Evolutionary conservation across 768 basidiomycete genomes (phyloP).

Genomic region (Pisolithus microcarpus): DNA sequence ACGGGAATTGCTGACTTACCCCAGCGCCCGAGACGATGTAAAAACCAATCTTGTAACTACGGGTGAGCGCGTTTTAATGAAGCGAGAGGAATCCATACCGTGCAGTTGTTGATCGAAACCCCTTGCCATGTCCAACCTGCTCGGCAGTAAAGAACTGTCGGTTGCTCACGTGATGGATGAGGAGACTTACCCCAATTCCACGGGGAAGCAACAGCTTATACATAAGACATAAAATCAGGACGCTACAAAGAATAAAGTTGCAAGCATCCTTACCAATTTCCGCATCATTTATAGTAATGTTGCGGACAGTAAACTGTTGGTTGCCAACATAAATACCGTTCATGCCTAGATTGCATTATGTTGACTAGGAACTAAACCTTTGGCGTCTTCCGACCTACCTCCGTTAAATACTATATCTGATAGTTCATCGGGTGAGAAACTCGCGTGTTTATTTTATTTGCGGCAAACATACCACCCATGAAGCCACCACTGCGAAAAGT

Average conservation of each 20-base stretch:
- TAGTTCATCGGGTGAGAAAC: conserved; percentile 3
- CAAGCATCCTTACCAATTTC: conserved; percentile 28
- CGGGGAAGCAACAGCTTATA: conserved; percentile 19
- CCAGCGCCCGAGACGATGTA: conserved; percentile 38
- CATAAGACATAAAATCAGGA: not conserved
- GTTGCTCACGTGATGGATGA: not conserved
- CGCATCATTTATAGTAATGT: conserved; percentile 48
- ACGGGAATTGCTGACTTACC: conserved; percentile 14
- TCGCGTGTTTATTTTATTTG: not conserved
- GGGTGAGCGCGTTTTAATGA: not conserved
- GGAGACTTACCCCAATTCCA: conserved; percentile 37
- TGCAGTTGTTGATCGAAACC: conserved; percentile 40
- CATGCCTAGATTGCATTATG: conserved; percentile 35
- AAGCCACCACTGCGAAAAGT: conserved; percentile 35
- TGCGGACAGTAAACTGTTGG: conserved; percentile 77
- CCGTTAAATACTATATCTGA: conserved; percentile 40
- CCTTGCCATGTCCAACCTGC: conserved; percentile 51
- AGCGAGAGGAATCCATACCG: conserved; percentile 19
- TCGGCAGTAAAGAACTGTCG: not conserved
- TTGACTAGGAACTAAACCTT: conserved; percentile 1
- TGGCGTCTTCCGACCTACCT: conserved; percentile 22
- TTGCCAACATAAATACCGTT: conserved; percentile 73
- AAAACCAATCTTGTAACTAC: conserved; percentile 36
- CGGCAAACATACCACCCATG: conserved; percentile 46
- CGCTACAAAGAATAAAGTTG: not conserved